Evolutionary conservation across 768 basidiomycete genomes (phyloP).

Genomic region (Strobilomyces echinocephalus): DNA sequence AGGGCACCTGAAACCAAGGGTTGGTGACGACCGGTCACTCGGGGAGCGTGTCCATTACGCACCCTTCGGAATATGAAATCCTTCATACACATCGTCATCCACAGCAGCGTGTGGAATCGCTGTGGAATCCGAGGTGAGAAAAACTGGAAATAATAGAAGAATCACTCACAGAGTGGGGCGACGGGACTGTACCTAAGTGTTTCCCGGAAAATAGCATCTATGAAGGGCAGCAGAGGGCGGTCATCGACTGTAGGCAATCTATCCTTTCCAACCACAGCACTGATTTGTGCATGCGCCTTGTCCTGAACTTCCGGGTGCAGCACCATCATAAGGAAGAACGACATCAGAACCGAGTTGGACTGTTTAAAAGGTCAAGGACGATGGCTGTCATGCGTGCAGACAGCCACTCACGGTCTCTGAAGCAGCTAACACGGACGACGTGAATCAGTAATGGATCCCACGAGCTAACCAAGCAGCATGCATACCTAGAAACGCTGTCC

Average conservation of each 20-base stretch:
- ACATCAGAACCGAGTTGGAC: neutral
- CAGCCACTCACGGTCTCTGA: neutral
- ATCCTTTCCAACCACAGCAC: neutral
- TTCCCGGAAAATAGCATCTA: neutral
- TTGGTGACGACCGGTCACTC: neutral
- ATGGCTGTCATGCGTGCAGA: neutral
- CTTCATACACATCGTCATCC: neutral
- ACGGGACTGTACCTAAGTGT: neutral
- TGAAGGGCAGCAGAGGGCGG: neutral
- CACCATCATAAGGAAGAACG: neutral
- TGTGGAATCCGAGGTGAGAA: neutral
- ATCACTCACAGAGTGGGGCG: neutral
- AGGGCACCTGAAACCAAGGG: constrained; percentile 9
- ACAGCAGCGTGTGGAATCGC: neutral
- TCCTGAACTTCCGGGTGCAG: neutral
- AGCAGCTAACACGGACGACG: neutral
- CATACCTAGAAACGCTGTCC: neutral
- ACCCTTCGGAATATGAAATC: neutral
- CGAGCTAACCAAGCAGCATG: neutral
- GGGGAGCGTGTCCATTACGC: neutral
- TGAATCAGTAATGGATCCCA: neutral
- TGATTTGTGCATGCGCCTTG: neutral
- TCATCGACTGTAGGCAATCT: neutral
- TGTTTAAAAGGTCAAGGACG: neutral
- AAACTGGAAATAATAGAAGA: neutral